Percentiles rank a stretch among this genome's conserved stretches.
phyloP scores from a whole-genome alignment of 1,284 basidiomycete species.

The Erythrobasidium hasegawianum region DNA sequence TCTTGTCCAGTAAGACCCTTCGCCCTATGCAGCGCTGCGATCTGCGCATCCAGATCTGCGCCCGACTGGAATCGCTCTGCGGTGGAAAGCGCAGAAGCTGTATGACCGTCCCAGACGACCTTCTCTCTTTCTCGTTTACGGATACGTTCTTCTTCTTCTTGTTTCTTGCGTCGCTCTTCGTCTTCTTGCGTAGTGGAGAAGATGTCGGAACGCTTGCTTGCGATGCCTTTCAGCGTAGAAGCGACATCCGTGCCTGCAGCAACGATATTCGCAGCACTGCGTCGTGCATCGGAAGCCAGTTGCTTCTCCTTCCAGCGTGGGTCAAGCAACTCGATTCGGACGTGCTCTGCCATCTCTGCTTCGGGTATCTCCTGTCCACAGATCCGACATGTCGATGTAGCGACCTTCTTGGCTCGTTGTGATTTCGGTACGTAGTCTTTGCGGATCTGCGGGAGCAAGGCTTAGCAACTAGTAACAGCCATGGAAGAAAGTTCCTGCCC shows the following conservation, averaged over 20 bases:
- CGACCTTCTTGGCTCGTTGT: slow-evolving; percentile 54
- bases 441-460: slow-evolving; percentile 11
- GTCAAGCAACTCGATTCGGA: slow-evolving; percentile 96
- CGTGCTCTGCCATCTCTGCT: slow-evolving; percentile 93
- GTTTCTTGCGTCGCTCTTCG: slow-evolving; percentile 34
- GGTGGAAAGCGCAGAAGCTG: slow-evolving; percentile 79
- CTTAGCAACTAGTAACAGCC: neutral
- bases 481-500: slow-evolving; percentile 52
- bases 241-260: slow-evolving; percentile 73
- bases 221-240: slow-evolving; percentile 82
- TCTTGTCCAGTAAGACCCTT: slow-evolving; percentile 63
- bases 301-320: slow-evolving; percentile 96
- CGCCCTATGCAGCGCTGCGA: slow-evolving; percentile 83
- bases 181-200: slow-evolving; percentile 63
- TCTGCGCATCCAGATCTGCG: slow-evolving; percentile 90
- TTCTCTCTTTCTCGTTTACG: slow-evolving; percentile 77
- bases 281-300: slow-evolving; percentile 75
- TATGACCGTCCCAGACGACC: slow-evolving; percentile 91
- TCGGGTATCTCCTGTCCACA: slow-evolving; percentile 91
- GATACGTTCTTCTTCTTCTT: slow-evolving; percentile 70
- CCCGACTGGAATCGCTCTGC: slow-evolving; percentile 83
- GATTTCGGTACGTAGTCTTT: slow-evolving; percentile 59
- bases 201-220: slow-evolving; percentile 85
- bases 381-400: slow-evolving; percentile 81
- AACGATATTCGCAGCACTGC: slow-evolving; percentile 77